Conservation (phyloP, 345 rosid genomes). For the Sonneratia caseolaris region DNA sequence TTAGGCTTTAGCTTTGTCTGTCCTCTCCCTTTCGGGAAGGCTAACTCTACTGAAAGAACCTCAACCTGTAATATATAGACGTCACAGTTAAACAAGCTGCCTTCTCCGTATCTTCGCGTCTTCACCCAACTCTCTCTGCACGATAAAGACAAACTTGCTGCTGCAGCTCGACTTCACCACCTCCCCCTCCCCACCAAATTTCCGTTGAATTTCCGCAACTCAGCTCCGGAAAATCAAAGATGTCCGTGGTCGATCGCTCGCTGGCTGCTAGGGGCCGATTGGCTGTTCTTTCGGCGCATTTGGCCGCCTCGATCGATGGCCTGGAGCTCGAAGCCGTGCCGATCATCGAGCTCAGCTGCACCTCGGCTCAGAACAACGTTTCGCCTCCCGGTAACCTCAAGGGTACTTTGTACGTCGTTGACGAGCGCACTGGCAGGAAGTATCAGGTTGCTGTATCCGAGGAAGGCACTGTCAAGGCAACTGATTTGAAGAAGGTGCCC, state of each 20-base stretch:
- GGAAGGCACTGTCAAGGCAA: constrained; percentile 67
- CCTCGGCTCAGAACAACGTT: constrained; percentile 29
- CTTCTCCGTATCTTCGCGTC: too few relatives aligned
- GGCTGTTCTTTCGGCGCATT: constrained; percentile 63
- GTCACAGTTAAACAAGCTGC: too few relatives aligned
- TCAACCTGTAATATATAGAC: too few relatives aligned
- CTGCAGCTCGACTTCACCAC: neutral
- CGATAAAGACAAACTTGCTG: neutral
- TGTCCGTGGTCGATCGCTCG: constrained; percentile 3
- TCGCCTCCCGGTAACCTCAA: constrained; percentile 42
- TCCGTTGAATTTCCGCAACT: neutral
- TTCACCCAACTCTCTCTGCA: too few relatives aligned
- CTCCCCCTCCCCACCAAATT: neutral
- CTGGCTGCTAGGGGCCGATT: constrained; percentile 44
- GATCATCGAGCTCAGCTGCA: constrained; percentile 38
- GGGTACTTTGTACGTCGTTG: constrained; percentile 50
- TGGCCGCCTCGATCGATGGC: constrained; percentile 18
- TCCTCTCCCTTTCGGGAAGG: too few relatives aligned
- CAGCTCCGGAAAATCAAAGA: neutral
- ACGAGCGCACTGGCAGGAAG: constrained; percentile 66
- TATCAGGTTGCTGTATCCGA: constrained; percentile 50
- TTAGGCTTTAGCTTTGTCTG: too few relatives aligned
- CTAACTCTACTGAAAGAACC: too few relatives aligned
- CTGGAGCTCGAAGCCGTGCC: constrained; percentile 22
- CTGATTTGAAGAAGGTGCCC: constrained; percentile 73